Evolutionary conservation across 192 early-diverging fungal genomes (phyloP), one percentile per base, ranked within the genome.

Genomic region (Coemansia sp.): DNA sequence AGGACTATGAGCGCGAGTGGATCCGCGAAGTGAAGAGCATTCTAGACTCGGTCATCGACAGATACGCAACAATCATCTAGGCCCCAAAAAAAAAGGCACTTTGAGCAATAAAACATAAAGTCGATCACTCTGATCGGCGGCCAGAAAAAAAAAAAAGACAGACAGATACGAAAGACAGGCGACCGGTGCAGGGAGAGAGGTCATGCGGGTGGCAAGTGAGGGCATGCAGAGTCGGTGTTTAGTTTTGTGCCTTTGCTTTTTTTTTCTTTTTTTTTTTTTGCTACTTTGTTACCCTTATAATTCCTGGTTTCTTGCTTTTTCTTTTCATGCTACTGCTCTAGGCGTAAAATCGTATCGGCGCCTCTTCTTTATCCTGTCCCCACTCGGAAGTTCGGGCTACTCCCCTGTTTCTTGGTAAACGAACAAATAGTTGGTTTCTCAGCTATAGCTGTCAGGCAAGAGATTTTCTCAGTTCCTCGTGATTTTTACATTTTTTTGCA

Each of bases 1-100:
- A 78, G 68, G 80, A 83, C 33, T 83, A 75, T 43, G 79, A 81
- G 71, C 79, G 74, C 65, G 79, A 81, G 40, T 34, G 58, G 12
- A 61, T 81, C 13, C 71, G 79, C 65, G 79, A 73, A 36, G 57
- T 72, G 22, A 38, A 62, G 31, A 9, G 55, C n/a, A 41, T 68
- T 12, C 64, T 83, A 53, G 80, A 83, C 62, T 43, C 62, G 18
- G 46, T 52, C 36, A 72, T 83, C 63, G 80, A 83, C 75, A 60
- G 63, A 49, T 83, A 83, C 70, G 40, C 62, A 41, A 29, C 18
- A 46, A 61, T 69, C 44, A 47, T 9, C 47, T n/a, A 22, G 33
- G 13, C 16, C 31, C 39, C n/a, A 40, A 24, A 31, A 55, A 15
- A 55, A 55, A 31, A 31, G 10, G 2, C 31, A 10, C 11, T 55